Evolutionary conservation across 2,329 filamentous ascomycete genomes (phyloP).

Genomic region (Tolypocladium tundrense): DNA sequence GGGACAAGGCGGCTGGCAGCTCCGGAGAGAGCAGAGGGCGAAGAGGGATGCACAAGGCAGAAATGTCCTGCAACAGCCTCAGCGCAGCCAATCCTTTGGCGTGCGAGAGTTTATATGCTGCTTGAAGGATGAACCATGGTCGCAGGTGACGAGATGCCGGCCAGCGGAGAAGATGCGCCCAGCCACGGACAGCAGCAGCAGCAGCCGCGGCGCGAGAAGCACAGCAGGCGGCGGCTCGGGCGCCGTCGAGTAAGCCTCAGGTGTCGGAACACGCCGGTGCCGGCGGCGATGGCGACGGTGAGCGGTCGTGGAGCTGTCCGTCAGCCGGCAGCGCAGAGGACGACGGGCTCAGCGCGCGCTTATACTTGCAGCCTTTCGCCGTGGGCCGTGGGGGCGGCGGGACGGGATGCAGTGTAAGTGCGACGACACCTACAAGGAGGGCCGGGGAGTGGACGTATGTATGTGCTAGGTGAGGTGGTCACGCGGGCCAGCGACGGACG

Average conservation of each 20-base stretch:
- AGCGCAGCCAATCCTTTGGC: constrained; percentile 4
- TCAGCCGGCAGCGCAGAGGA: constrained; percentile 5
- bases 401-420: constrained; percentile 15
- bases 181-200: background rate
- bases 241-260: background rate
- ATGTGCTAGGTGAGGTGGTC: background rate
- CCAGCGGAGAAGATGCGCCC: background rate
- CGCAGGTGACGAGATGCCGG: constrained; percentile 1
- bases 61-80: background rate
- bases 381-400: constrained; percentile 1
- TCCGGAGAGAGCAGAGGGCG: background rate
- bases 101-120: constrained; percentile 9
- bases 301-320: background rate
- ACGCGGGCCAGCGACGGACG: background rate
- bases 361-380: constrained; percentile 4
- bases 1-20: background rate
- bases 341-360: constrained; percentile 1
- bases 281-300: background rate
- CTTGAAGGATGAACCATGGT: constrained; percentile 12
- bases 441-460: background rate
- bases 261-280: background rate
- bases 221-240: background rate
- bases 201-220: background rate
- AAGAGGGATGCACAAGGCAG: background rate
- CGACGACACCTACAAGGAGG: constrained; percentile 8